A percentile compares a stretch with the other conserved stretches of the same genome.
phyloP scores from a whole-genome alignment of 108 stramenopile genomes.

The Mayamaea pseudoterrestris region DNA sequence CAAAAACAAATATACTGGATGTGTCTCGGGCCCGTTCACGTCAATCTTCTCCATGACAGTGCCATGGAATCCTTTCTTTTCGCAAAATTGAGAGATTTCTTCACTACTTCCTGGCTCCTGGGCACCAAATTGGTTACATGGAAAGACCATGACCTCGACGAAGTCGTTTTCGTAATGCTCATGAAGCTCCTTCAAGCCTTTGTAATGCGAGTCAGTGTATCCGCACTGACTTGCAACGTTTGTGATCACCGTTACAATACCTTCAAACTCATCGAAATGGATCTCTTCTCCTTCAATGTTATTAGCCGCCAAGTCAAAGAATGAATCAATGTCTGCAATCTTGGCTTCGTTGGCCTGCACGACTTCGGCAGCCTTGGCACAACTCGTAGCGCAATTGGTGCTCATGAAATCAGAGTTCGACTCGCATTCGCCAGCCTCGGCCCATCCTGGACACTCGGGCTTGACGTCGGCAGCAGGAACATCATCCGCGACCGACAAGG shows the following conservation, averaged over 20 bases:
- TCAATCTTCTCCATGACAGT: conserved; percentile 82
- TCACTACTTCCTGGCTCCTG: conserved; percentile 60
- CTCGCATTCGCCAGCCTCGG: conserved; percentile 59
- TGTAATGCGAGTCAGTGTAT: conserved; percentile 72
- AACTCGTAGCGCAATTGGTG: conserved; percentile 21
- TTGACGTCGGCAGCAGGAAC: conserved; percentile 16
- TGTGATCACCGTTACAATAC: conserved; percentile 58
- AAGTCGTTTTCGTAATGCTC: conserved; percentile 22
- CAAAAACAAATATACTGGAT: conserved; percentile 55
- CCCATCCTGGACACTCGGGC: conserved; percentile 44
- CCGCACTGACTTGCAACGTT: conserved; percentile 81
- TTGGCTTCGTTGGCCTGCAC: conserved; percentile 18
- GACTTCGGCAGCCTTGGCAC: conserved; percentile 8
- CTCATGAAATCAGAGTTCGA: conserved; percentile 22
- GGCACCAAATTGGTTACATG: conserved; percentile 81
- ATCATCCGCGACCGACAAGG: not conserved
- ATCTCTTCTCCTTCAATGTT: conserved; percentile 56
- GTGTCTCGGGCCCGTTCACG: conserved; percentile 61
- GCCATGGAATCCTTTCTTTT: conserved; percentile 49
- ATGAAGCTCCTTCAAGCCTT: conserved; percentile 43
- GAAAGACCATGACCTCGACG: conserved; percentile 50
- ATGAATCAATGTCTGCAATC: conserved; percentile 43
- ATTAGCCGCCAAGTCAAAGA: conserved; percentile 63
- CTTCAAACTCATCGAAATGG: conserved; percentile 45
- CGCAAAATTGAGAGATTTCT: conserved; percentile 47